These are phyloP conservation scores for Eutypella sp. DNA, from an alignment of 2,329 filamentous ascomycete genomes.

Conservation along the genomic window DNA sequence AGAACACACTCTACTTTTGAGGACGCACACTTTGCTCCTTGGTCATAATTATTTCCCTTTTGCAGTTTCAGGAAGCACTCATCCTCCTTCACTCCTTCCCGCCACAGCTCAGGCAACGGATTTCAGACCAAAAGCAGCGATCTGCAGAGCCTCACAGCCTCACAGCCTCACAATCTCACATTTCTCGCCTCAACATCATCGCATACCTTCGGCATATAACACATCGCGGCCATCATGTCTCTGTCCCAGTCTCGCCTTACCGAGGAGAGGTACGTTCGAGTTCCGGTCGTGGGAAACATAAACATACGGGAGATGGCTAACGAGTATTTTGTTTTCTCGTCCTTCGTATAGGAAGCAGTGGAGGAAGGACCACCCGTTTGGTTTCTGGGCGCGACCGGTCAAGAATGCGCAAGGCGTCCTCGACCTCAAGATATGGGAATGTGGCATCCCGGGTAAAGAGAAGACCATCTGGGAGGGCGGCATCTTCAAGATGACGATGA, in stretches of 20 bases:
- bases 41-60: no score
- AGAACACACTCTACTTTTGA: no score
- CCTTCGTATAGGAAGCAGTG: conserved; percentile 94
- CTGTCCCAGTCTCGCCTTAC: conserved; percentile 83
- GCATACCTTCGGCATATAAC: not conserved
- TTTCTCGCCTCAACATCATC: not conserved
- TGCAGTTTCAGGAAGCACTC: no score
- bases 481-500: conserved; percentile 88
- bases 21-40: no score
- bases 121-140: no score
- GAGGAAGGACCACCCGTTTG: conserved; percentile 94
- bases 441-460: conserved; percentile 90
- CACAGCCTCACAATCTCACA: no score
- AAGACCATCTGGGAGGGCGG: conserved; percentile 99
- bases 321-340: no score
- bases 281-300: not conserved
- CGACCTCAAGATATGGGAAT: conserved; percentile 95
- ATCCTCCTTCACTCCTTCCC: no score
- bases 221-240: conserved; percentile 54
- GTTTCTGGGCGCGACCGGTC: conserved; percentile 87
- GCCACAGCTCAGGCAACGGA: no score
- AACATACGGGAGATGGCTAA: no score
- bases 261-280: conserved; percentile 68
- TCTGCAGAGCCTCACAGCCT: no score
- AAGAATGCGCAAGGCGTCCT: conserved; percentile 75